A percentile compares a stretch with the other conserved stretches of the same genome.
These are phyloP conservation scores for Trichoderma erinaceum DNA, from an alignment of 495 filamentous ascomycete genomes.

Conservation along the genomic window DNA sequence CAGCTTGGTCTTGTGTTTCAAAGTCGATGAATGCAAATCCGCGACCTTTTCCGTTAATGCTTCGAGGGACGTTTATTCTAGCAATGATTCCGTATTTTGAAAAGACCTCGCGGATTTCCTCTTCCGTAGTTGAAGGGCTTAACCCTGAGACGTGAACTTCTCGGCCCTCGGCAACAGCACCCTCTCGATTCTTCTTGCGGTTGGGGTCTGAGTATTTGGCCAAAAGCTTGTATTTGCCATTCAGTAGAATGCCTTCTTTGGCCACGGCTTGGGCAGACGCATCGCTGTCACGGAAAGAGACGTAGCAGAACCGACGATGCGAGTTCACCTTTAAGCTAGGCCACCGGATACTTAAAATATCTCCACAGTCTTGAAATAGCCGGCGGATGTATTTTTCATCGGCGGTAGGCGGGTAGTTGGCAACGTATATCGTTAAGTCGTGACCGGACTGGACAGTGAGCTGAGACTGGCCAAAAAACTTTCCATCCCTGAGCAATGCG, in stretches of 20 bases:
- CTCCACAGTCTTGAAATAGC: slow-evolving; percentile 70
- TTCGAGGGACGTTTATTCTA: slow-evolving; percentile 55
- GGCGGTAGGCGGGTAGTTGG: slow-evolving; percentile 82
- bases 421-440: slow-evolving; percentile 75
- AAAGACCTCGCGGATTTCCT: slow-evolving; percentile 65
- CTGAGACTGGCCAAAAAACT: slow-evolving; percentile 60
- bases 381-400: slow-evolving; percentile 74
- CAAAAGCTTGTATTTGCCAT: slow-evolving; percentile 57
- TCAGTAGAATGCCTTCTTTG: slow-evolving; percentile 62
- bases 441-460: slow-evolving; percentile 69
- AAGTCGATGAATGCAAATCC: slow-evolving; percentile 78
- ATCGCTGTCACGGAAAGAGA: slow-evolving; percentile 66
- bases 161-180: slow-evolving; percentile 76
- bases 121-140: slow-evolving; percentile 56
- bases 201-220: slow-evolving; percentile 80
- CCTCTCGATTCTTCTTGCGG: slow-evolving; percentile 68
- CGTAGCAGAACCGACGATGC: slow-evolving; percentile 86
- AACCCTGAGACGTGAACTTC: slow-evolving; percentile 80
- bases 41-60: slow-evolving; percentile 56
- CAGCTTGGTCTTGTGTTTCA: slow-evolving; percentile 64
- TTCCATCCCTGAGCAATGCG: slow-evolving; percentile 74
- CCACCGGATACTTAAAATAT: slow-evolving; percentile 79
- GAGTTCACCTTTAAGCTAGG: slow-evolving; percentile 86
- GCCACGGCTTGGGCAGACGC: slow-evolving; percentile 61
- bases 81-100: slow-evolving; percentile 68